Conservation (phyloP, 1,139 yeast genomes). For the Geotrichum reessii region DNA sequence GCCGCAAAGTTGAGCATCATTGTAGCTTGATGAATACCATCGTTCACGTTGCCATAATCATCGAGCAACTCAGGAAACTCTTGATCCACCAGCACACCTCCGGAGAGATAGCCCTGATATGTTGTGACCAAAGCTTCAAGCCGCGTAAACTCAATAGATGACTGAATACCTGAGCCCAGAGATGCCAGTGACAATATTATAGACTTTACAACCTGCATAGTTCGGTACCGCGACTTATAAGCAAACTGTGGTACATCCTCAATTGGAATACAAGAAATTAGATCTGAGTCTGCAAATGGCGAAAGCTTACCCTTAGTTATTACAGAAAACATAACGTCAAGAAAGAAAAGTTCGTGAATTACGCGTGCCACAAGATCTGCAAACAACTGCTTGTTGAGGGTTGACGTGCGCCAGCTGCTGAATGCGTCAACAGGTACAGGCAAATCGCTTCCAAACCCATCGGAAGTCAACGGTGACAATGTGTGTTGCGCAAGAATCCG, state of each 20-base stretch:
- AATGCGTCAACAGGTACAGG: conserved; percentile 15
- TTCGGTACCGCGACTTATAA: conserved; percentile 14
- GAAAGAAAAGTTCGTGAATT: conserved; percentile 17
- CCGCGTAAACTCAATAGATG: conserved; percentile 15
- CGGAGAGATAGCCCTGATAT: conserved; percentile 17
- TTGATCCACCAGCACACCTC: not conserved
- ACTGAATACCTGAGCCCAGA: conserved; percentile 16
- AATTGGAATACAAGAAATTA: conserved; percentile 14
- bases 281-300: conserved; percentile 9
- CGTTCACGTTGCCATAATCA: conserved; percentile 17
- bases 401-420: conserved; percentile 12
- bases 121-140: conserved; percentile 18
- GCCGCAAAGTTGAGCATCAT: conserved; percentile 19
- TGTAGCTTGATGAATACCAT: conserved; percentile 19
- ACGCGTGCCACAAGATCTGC: conserved; percentile 7
- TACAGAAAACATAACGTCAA: conserved; percentile 18
- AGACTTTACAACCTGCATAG: conserved; percentile 16
- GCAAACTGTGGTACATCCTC: conserved; percentile 17
- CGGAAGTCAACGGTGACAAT: not conserved
- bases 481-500: conserved; percentile 6
- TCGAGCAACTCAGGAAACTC: conserved; percentile 17
- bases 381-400: conserved; percentile 5
- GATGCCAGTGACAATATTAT: conserved; percentile 13
- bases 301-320: conserved; percentile 17
- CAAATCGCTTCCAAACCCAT: not conserved